Percentiles rank a stretch among this genome's conserved stretches.
Conservation (phyloP, 306 rosid species). For the Castanea crenata region DNA sequence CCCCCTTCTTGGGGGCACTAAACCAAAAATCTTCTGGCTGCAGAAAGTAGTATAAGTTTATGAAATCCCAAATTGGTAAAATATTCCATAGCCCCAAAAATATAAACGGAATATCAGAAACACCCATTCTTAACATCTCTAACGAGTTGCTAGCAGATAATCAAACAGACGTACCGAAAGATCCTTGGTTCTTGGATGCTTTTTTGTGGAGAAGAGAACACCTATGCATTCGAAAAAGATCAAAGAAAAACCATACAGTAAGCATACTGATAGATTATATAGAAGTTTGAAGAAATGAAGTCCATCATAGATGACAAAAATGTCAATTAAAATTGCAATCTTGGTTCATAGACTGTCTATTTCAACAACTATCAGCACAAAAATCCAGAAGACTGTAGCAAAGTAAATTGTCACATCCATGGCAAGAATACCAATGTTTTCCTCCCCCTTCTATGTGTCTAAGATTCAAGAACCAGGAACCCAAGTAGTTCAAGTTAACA, state of each 20-base stretch:
- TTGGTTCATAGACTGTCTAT: neutral
- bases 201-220: slow-evolving; percentile 87
- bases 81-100: slow-evolving; percentile 8
- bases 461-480: neutral
- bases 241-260: slow-evolving; percentile 5
- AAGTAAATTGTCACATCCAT: neutral
- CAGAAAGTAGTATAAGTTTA: slow-evolving; percentile 5
- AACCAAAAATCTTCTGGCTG: slow-evolving; percentile 98
- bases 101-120: slow-evolving; percentile 3
- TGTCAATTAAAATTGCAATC: neutral
- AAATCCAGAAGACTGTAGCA: neutral
- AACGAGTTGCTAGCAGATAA: slow-evolving; percentile 13
- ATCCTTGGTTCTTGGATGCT: slow-evolving; percentile 89
- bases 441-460: neutral
- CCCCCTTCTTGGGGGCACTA: slow-evolving; percentile 95
- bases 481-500: neutral
- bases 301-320: neutral
- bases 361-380: neutral
- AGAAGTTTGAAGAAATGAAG: neutral
- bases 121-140: slow-evolving; percentile 17
- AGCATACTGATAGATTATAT: neutral
- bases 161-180: slow-evolving; percentile 68
- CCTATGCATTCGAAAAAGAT: slow-evolving; percentile 50
- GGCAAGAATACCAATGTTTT: neutral
- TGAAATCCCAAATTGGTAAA: slow-evolving; percentile 14